A percentile compares a stretch with the other conserved stretches of the same genome.
Conservation (phyloP, 306 rosid genomes). For the Clitoria ternatea region DNA sequence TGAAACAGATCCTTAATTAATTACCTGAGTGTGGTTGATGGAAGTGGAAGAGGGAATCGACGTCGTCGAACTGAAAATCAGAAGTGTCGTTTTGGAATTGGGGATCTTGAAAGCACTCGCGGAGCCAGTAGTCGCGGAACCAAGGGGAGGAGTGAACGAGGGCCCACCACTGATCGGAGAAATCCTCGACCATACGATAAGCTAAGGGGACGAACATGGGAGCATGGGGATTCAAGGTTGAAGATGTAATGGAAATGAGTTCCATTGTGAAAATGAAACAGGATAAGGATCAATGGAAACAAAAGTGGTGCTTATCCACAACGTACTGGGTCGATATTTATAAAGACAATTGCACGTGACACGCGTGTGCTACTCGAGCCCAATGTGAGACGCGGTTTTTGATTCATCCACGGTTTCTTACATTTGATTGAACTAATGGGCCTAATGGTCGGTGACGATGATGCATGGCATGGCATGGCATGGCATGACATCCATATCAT, state of each 20-base stretch:
- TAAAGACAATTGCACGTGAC: slow-evolving; percentile 4
- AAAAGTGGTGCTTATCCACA: slow-evolving; percentile 21
- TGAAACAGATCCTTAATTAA: too few relatives aligned
- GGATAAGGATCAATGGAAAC: background rate
- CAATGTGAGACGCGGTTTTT: background rate
- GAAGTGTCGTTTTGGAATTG: slow-evolving; percentile 23
- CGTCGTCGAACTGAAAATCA: slow-evolving; percentile 35
- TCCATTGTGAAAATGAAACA: slow-evolving; percentile 16
- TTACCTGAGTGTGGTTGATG: too few relatives aligned
- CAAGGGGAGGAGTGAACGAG: slow-evolving; percentile 71
- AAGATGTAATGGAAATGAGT: slow-evolving; percentile 13
- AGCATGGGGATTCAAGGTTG: slow-evolving; percentile 75
- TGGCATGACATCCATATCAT: too few relatives aligned
- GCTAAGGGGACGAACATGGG: slow-evolving; percentile 78
- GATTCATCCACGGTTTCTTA: background rate
- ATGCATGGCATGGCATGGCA: too few relatives aligned
- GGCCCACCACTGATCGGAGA: slow-evolving; percentile 89
- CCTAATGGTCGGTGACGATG: background rate
- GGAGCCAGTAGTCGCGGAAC: slow-evolving; percentile 93
- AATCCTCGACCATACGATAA: slow-evolving; percentile 79
- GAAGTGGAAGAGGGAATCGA: too few relatives aligned
- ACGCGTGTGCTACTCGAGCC: background rate
- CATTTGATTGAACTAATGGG: background rate
- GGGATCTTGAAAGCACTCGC: slow-evolving; percentile 82
- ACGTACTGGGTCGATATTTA: background rate